phyloP scores from a whole-genome alignment of 495 filamentous ascomycete genomes.

The Aspergillus asperescens region DNA sequence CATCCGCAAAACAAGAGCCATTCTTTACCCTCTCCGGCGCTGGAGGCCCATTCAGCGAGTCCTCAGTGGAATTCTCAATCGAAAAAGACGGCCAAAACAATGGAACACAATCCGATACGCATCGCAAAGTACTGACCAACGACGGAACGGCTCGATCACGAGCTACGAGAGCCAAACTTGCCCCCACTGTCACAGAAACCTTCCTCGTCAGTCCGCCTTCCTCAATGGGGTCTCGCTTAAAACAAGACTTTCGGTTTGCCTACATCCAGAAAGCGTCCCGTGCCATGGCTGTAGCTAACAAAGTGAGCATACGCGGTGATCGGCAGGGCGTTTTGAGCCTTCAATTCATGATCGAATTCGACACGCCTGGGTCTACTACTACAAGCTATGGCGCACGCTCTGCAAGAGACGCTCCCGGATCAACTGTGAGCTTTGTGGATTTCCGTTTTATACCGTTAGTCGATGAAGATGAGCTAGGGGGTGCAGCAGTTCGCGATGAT shows the following conservation, averaged over 20 bases:
- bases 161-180: slow-evolving; percentile 43
- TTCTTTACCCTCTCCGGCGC: slow-evolving; percentile 68
- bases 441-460: slow-evolving; percentile 71
- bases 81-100: slow-evolving; percentile 45
- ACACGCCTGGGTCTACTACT: slow-evolving; percentile 30
- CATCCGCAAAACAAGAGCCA: slow-evolving; percentile 54
- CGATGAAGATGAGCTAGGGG: slow-evolving; percentile 54
- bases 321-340: slow-evolving; percentile 83
- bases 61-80: slow-evolving; percentile 76
- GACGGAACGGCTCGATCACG: slow-evolving; percentile 36
- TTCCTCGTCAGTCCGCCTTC: slow-evolving; percentile 44
- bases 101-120: slow-evolving; percentile 15
- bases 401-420: background rate
- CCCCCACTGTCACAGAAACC: slow-evolving; percentile 46
- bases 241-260: slow-evolving; percentile 66
- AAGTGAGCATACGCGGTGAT: slow-evolving; percentile 87
- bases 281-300: slow-evolving; percentile 86
- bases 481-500: slow-evolving; percentile 17
- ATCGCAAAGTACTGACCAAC: slow-evolving; percentile 29
- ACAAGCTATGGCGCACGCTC: slow-evolving; percentile 6
- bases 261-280: slow-evolving; percentile 75
- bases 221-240: slow-evolving; percentile 36
- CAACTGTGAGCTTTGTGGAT: slow-evolving; percentile 64
- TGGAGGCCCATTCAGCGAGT: slow-evolving; percentile 70
- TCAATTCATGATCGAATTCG: slow-evolving; percentile 91